phyloP scores from a whole-genome alignment of 2,329 filamentous ascomycete genomes.

The Stromatinia cepivora region DNA sequence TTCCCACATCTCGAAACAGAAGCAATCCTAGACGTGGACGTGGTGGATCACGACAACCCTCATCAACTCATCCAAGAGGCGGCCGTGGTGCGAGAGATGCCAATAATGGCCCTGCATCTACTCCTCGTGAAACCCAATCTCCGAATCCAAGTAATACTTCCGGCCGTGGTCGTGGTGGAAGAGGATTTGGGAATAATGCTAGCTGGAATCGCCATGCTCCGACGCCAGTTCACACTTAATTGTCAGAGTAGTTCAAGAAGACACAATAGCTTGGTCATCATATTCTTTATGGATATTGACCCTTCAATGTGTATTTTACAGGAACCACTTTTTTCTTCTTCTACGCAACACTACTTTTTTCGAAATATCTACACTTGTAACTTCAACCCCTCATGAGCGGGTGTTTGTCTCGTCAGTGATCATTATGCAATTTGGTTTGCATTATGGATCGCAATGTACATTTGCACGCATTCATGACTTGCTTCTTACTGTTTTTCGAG shows the following conservation, averaged over 20 bases:
- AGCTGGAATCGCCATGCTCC: constrained; percentile 36
- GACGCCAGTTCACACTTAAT: constrained; percentile 39
- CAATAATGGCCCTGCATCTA: constrained; percentile 33
- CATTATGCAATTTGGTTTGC: constrained; percentile 35
- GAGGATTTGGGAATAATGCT: constrained; percentile 31
- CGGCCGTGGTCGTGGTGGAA: constrained; percentile 33
- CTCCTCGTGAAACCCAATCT: constrained; percentile 33
- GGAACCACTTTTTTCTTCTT: constrained; percentile 33
- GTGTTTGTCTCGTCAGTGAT: constrained; percentile 38
- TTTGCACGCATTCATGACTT: constrained; percentile 33
- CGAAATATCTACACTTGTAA: constrained; percentile 39
- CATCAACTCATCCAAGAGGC: constrained; percentile 36
- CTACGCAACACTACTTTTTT: constrained; percentile 34
- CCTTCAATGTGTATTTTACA: constrained; percentile 31
- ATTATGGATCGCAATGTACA: constrained; percentile 35
- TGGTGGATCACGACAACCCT: constrained; percentile 34
- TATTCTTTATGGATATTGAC: constrained; percentile 24
- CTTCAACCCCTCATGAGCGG: constrained; percentile 36
- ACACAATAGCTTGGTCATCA: constrained; percentile 16
- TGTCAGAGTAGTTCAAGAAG: constrained; percentile 13
- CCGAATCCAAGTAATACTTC: constrained; percentile 30
- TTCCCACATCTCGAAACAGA: constrained; percentile 40
- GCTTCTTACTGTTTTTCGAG: constrained; percentile 24
- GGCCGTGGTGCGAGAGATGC: constrained; percentile 36
- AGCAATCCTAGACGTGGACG: constrained; percentile 40